Percentiles rank a stretch among this genome's conserved stretches.
Evolutionary conservation across 2,329 filamentous ascomycete genomes (phyloP).

Genomic region (Falciphora oryzae): DNA sequence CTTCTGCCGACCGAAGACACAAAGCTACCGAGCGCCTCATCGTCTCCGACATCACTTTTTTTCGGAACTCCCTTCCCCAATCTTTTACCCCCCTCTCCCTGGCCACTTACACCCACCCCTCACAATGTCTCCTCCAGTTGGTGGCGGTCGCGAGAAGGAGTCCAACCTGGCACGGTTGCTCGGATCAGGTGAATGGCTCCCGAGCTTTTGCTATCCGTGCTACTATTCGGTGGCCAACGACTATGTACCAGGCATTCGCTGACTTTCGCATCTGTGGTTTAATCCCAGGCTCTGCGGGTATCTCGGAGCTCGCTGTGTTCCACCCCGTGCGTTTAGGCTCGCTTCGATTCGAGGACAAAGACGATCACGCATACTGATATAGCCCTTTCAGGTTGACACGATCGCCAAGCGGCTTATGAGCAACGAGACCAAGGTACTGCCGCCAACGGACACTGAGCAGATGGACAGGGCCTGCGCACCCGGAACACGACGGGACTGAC

Average conservation of each 20-base stretch:
- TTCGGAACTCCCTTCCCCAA: too few relatives aligned
- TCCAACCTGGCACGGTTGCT: slow-evolving; percentile 82
- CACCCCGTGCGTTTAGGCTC: slow-evolving; percentile 60
- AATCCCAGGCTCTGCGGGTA: slow-evolving; percentile 76
- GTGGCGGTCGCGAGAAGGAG: slow-evolving; percentile 62
- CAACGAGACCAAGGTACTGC: slow-evolving; percentile 74
- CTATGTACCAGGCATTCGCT: neutral
- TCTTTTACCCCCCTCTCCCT: neutral
- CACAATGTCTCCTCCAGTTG: slow-evolving; percentile 55
- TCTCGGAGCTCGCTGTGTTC: slow-evolving; percentile 89
- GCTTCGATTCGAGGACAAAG: neutral
- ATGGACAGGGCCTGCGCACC: neutral
- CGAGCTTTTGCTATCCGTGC: neutral
- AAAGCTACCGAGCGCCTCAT: neutral
- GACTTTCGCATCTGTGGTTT: neutral
- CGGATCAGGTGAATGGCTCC: slow-evolving; percentile 68
- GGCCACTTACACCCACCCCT: slow-evolving; percentile 3
- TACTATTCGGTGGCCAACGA: slow-evolving; percentile 13
- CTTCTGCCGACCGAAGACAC: neutral
- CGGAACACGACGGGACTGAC: neutral
- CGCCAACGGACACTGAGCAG: slow-evolving; percentile 9
- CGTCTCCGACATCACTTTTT: too few relatives aligned
- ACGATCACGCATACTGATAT: slow-evolving; percentile 3
- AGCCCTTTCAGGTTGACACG: slow-evolving; percentile 70
- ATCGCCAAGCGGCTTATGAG: slow-evolving; percentile 99